Conservation (phyloP, 768 basidiomycete species). For the Rhodotorula paludigena region DNA sequence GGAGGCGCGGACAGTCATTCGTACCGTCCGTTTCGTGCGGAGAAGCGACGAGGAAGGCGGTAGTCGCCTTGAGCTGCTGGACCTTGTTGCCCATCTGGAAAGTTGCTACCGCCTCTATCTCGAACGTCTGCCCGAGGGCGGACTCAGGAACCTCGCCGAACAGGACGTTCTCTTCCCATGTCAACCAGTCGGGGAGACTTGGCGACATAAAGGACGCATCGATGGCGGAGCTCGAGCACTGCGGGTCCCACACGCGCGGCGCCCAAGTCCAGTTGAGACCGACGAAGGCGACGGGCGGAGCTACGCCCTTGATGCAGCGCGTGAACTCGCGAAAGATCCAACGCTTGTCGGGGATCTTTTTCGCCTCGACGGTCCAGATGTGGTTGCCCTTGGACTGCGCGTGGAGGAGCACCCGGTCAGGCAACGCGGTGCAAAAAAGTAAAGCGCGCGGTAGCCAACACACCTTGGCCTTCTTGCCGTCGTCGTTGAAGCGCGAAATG, state of each 20-base stretch:
- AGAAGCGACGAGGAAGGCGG: slow-evolving; percentile 21
- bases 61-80: slow-evolving; percentile 24
- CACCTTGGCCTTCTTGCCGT: slow-evolving; percentile 94
- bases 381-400: slow-evolving; percentile 65
- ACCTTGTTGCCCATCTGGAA: slow-evolving; percentile 33
- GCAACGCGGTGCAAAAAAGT: too few species aligned
- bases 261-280: slow-evolving; percentile 76
- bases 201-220: slow-evolving; percentile 76
- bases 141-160: slow-evolving; percentile 61
- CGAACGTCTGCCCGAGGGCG: slow-evolving; percentile 18
- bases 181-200: slow-evolving; percentile 74
- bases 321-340: slow-evolving; percentile 88
- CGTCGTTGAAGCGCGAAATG: slow-evolving; percentile 96
- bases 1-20: too few species aligned
- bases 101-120: slow-evolving; percentile 39
- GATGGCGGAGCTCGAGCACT: slow-evolving; percentile 68
- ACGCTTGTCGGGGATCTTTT: slow-evolving; percentile 55
- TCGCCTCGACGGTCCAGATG: slow-evolving; percentile 95
- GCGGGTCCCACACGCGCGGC: slow-evolving; percentile 95
- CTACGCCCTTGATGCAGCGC: slow-evolving; percentile 76
- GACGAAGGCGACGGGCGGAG: slow-evolving; percentile 64
- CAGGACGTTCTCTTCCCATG: slow-evolving; percentile 68
- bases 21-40: slow-evolving; percentile 24
- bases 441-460: not conserved
- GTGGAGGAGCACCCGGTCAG: not conserved